Percentiles rank a stretch among this genome's conserved stretches.
phyloP scores from a whole-genome alignment of 177 flowering plant species.

The Vitis hybrid region DNA sequence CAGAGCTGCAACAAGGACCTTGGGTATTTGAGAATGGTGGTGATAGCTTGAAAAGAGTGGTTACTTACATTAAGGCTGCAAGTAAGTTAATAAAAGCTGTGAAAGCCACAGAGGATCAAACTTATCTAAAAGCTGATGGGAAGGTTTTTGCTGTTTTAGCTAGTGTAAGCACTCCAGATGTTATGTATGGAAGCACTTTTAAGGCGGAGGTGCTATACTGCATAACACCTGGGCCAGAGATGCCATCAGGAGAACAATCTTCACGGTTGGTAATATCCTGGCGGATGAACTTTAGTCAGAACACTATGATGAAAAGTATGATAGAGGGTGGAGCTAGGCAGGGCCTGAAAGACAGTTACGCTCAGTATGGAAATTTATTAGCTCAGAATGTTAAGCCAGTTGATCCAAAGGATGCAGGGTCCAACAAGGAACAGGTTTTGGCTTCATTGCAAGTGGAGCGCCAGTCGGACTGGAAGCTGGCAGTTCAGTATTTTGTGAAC shows the following conservation, averaged over 20 bases:
- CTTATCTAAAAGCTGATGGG: slow-evolving; percentile 83
- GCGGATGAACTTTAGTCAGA: slow-evolving; percentile 87
- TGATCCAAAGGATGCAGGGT: slow-evolving; percentile 57
- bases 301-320: slow-evolving; percentile 95
- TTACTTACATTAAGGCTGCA: slow-evolving; percentile 66
- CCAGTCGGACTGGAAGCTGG: slow-evolving; percentile 79
- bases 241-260: slow-evolving; percentile 69
- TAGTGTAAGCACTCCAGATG: slow-evolving; percentile 86
- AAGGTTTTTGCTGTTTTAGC: slow-evolving; percentile 63
- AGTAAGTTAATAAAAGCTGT: slow-evolving; percentile 70
- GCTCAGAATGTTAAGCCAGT: slow-evolving; percentile 56
- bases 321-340: slow-evolving; percentile 86
- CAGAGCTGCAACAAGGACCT: slow-evolving; percentile 61
- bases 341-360: slow-evolving; percentile 81
- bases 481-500: slow-evolving; percentile 73
- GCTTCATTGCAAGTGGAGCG: slow-evolving; percentile 76
- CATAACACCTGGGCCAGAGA: slow-evolving; percentile 83
- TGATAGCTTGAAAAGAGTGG: slow-evolving; percentile 56
- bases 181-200: slow-evolving; percentile 72
- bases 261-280: slow-evolving; percentile 78
- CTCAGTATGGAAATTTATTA: slow-evolving; percentile 47
- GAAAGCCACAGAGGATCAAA: slow-evolving; percentile 82
- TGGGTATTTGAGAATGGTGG: slow-evolving; percentile 74
- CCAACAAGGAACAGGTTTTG: slow-evolving; percentile 71
- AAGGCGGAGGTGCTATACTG: slow-evolving; percentile 67